Percentiles rank a stretch among this genome's conserved stretches.
Evolutionary conservation across 148 eudicot species (phyloP).

Genomic region (Cornus controversa): DNA sequence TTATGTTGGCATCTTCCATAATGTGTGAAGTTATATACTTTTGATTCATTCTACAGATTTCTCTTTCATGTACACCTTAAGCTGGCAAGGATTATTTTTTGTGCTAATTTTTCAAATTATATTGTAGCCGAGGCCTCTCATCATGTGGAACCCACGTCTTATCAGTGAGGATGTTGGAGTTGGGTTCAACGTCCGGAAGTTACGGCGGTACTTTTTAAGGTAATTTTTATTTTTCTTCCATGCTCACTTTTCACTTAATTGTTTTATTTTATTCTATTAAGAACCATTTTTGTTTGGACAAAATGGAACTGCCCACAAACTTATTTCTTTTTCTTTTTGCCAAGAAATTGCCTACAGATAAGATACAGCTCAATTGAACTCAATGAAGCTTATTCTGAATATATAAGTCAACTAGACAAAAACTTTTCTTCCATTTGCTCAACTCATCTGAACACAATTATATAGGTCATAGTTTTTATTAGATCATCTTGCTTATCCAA

Average conservation of each 20-base stretch:
- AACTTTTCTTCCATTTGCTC: neutral
- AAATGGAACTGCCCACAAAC: neutral
- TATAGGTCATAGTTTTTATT: neutral
- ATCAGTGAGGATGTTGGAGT: conserved; percentile 96
- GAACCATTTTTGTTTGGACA: neutral
- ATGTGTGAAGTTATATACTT: neutral
- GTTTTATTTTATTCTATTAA: conserved; percentile 1
- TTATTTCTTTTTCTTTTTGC: neutral
- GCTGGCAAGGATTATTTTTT: neutral
- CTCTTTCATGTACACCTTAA: neutral
- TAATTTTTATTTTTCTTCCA: conserved; percentile 16
- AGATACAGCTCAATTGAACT: neutral
- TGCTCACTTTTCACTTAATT: neutral
- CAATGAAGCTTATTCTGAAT: neutral
- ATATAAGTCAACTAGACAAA: neutral
- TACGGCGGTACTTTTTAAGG: conserved; percentile 76
- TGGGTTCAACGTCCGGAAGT: conserved; percentile 81
- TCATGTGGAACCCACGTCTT: conserved; percentile 99
- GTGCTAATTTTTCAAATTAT: conserved; percentile 2
- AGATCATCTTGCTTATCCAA: neutral
- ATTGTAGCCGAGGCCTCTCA: conserved; percentile 89
- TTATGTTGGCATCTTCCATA: neutral
- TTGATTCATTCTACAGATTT: neutral
- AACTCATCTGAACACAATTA: neutral
- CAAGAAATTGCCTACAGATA: neutral